Base-by-base conservation (phyloP, 495 filamentous ascomycete species). In the Aspergillus cristatus region DNA sequence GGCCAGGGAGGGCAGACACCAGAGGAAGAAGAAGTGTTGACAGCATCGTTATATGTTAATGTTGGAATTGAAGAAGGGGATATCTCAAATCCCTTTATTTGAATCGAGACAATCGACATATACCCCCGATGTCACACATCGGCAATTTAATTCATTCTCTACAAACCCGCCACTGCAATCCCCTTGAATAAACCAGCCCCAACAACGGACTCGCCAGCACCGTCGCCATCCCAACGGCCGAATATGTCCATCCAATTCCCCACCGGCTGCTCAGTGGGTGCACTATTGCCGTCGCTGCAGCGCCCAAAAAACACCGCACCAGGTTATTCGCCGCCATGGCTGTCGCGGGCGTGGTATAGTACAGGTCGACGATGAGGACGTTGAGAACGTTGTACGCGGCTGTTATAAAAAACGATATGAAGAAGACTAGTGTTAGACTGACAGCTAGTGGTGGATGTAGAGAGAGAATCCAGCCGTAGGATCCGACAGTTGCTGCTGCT, bases 291-390 rank as follows among this genome's bases (percentile, higher is more conserved):
- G 73, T 75, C 1, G 71, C 71, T 0, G 56, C 78, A 0, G 81
- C 82, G 3, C 81, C 81, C 10, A 86, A 47, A 28, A 78, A 50
- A 45, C 81, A 86, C 6, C 81, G 58, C 0, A 76, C 72, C 7
- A 88, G 57, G 48, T 88, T 86, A 42, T 81, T 82, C 1, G 79
- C 75, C 5, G 82, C 81, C 18, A 78, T 77, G 0, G 75, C 80
- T 0, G 81, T 76, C 0, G 73, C 74, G 0, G 81, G 77, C 0
- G 57, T 70, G 0, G 58, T 51, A 3, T 73, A 75, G 42, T 81
- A 74, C 18, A 84, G 57, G 37, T 86, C 82, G 2, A 84, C 69
- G 10, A 86, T 45, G 3, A 58, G 38, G 3, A 53, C 40, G 35
- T 58, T 60, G 42, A 38, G 39, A 46, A 54, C 22, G 56, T 70